Base-by-base conservation (phyloP, 139 green algal species). In the Volvox africanus region DNA sequence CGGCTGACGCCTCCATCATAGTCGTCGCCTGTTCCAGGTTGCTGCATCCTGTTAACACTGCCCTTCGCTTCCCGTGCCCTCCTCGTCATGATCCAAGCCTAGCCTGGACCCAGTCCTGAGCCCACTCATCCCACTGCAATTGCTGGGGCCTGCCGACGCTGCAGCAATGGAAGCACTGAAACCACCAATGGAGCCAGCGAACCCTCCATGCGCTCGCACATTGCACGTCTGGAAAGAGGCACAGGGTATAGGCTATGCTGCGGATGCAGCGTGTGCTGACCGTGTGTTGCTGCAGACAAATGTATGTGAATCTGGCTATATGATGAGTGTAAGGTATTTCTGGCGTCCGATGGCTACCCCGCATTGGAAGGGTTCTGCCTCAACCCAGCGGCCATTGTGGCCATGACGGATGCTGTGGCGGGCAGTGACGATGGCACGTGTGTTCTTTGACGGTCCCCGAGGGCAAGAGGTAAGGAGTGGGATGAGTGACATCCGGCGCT, bases 101-200 rank as follows among this genome's bases (percentile, higher is more conserved):
- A 12, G 21, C 2, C 65, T 28, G 11, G 65, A 2, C 6, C 65
- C 11, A 73, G 65, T 30, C 28, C 73, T 19, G 73, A 21, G 6
- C 30, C 65, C 65, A 24, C 24, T 20, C 20, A 68, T 2, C 5
- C 80, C 19, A 55, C 80, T n/a, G 80, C 55, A 11, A 32, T 61
- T 28, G 50, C 80, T 37, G 61, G 14, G 61, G n/a, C 5, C n/a
- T 22, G 32, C 82, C 20, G 12, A 20, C 18, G 36, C 65, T 11
- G 2, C 26, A 21, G 26, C 24, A 35, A 35, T 13, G 17, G 78
- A 3, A 84, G 78, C 78, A 67, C 78, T 35, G 83, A 30, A 13
- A 90, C 21, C 6, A 90, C 86, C 50, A 90, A 44, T 16, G 86
- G 86, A 16, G 32, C 24, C 1, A 69, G 1, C 50, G 83, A 32